Base-by-base conservation (phyloP, 495 filamentous ascomycete genomes). In the Aspergillus sparsus region DNA sequence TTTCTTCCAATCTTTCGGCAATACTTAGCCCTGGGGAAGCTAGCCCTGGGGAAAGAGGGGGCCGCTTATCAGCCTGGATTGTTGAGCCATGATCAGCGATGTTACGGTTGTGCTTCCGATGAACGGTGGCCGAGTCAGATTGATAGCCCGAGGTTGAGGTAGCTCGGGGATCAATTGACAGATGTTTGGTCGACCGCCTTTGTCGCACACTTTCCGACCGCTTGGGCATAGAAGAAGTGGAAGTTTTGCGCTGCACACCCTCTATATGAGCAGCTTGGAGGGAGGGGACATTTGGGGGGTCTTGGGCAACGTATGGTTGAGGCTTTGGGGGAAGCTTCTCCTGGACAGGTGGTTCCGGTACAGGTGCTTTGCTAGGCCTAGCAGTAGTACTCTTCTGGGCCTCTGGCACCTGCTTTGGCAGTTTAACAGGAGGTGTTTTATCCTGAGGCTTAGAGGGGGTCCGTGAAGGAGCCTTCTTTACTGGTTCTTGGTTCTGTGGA, bases 1-100 rank as follows among this genome's bases (percentile, higher is more conserved):
- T 76, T 54, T 78, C 74, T 37, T 77, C 75, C 8, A 77, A 49
- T 36, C 71, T 64, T 35, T 75, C 71, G 1, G 75, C 73, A 21
- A 77, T 62, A 7, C 71, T 73, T 6, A 62, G 66, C 18, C 58
- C 58, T 10, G 50, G 58, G 15, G 58, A 60, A 60, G 42, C 61
- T 53, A 63, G 66, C 15, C 50, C 58, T 11, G 58, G 58, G 10
- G 58, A 60, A 49, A 51, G 62, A 32, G 46, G 44, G 2, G 53
- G 39, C 53, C n/a, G 42, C 35, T 35, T 49, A 5, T 54, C 50
- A 6, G 8, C 8, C 32, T 33, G 57, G 8, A 8, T 10, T 11
- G 31, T 9, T 7, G 51, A 13, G 12, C 27, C 36, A 16, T 47
- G 41, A 15, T 41, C 27, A 44, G 31, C 13, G 12, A 50, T 3